Evolutionary conservation across 2,329 filamentous ascomycete genomes (phyloP), one percentile per base, ranked within the genome.

Genomic region (Blastomyces silverae): DNA sequence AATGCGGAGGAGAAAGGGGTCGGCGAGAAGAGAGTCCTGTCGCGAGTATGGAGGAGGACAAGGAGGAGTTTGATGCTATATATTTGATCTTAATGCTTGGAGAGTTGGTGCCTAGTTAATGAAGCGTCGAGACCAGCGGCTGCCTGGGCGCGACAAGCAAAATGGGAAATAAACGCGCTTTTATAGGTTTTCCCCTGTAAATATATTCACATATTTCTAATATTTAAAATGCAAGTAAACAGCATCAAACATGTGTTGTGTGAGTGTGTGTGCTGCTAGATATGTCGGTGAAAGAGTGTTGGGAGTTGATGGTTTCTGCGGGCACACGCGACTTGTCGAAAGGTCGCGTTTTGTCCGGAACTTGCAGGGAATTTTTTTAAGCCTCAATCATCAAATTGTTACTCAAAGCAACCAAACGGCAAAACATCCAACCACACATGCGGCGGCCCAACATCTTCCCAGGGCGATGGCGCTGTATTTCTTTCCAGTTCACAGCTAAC

Each of bases 391-490:
- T 25, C n/a, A 17, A 61, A 31, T 28, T 6, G 10, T 50, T 62
- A 10, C 13, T 55, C 34, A 42, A 0, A 8, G 3, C 46, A 10
- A 55, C 13, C 46, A 42, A 25, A 48, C 46, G 34, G 50, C 34
- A 7, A 8, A 25, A 37, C 60, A 57, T 25, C 52, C 34, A 46
- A 22, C 20, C 50, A 56, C 62, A 63, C 28, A 68, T 67, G 67
- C 55, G 67, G 48, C 66, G 48, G 63, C 64, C 67, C 53, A 66
- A 58, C 62, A 50, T 64, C 34, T 58, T 67, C 52, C 58, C 58
- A 56, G 62, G 64, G 46, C 52, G 67, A 65, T 68, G 66, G 67
- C 64, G 64, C 53, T 65, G 56, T 50, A 34, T 67, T n/a, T 44
- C 44, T 52, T 50, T 48, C 52, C 61, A 55, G n/a, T 55, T 48